Evolutionary conservation across 2,329 filamentous ascomycete species (phyloP), one percentile per base, ranked within the genome.

Genomic region (Coniochaeta sp.): DNA sequence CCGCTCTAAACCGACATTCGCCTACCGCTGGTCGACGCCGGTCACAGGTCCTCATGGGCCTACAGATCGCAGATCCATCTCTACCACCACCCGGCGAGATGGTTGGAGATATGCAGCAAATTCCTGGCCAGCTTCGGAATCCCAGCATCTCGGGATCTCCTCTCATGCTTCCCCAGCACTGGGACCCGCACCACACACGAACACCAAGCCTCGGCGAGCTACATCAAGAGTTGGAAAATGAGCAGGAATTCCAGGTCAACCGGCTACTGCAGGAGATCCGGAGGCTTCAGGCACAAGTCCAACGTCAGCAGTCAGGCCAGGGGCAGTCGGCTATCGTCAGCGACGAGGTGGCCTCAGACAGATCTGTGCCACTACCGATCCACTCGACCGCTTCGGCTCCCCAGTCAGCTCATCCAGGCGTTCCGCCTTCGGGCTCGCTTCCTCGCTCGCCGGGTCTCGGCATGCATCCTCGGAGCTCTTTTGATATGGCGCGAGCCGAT

Each of bases 211-310:
- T 92, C 63, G 89, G 89, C 19, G 89, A 91, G 72, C 82, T 92
- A 47, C 89, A 92, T 66, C 89, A 92, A 70, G 88, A 91, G 73
- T 79, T 92, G 1, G 89, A 92, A 72, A 88, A 86, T 59, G 89
- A 92, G 74, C 89, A 91, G 70, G 89, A 92, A 69, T 87, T 85
- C 26, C 89, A 91, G 73, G 89, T 92, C 64, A 93, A 93, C 69
- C 86, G 90, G 12, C 81, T 93, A 2, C 79, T 93, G 52, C 83
- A 84, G 62, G 89, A 91, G 84, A 93, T 93, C 67, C 83, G 89
- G 60, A 80, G 86, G 59, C 88, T 93, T 69, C 90, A 92, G 69
- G 77, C 88, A 47, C 88, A 91, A 66, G 81, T 90, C 33, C 80
- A 84, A 63, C 28, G 43, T 8, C 57, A 50, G 40, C 40, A 59